Conservation (phyloP, 805 yeast genomes). For the Jamesozyma hellenica region DNA sequence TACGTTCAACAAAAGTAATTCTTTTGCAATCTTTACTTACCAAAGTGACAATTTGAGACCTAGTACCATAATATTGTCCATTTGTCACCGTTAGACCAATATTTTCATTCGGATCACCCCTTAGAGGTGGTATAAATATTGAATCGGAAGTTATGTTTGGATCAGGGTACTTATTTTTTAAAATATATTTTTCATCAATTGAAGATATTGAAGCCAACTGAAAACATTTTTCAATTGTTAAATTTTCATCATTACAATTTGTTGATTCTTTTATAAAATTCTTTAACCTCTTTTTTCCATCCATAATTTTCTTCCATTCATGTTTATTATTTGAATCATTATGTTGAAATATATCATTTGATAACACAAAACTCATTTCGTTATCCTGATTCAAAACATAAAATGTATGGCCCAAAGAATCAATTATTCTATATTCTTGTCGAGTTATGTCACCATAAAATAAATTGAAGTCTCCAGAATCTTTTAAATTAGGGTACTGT, state of each 20-base stretch:
- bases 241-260: conserved; percentile 24
- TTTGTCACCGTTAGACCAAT: conserved; percentile 24
- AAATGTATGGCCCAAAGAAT: conserved; percentile 24
- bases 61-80: conserved; percentile 68
- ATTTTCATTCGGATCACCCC: conserved; percentile 24
- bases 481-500: conserved; percentile 11
- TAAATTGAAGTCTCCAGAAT: conserved; percentile 29
- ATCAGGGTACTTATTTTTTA: conserved; percentile 16
- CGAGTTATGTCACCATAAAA: conserved; percentile 29
- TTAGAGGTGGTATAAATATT: conserved; percentile 65
- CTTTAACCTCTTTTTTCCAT: conserved; percentile 42
- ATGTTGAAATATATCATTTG: conserved; percentile 24
- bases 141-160: conserved; percentile 41
- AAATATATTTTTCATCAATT: conserved; percentile 24
- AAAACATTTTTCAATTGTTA: conserved; percentile 39
- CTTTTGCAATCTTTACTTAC: conserved; percentile 39
- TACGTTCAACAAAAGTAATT: conserved; percentile 53
- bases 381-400: conserved; percentile 20
- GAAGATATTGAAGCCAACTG: conserved; percentile 42
- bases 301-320: conserved; percentile 66
- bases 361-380: conserved; percentile 14
- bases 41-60: conserved; percentile 74
- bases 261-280: conserved; percentile 22
- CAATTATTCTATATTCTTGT: conserved; percentile 19
- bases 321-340: conserved; percentile 32